These are phyloP conservation scores for Tympanopsis confertula DNA, from an alignment of 2,329 filamentous ascomycete genomes.

Conservation along the genomic window DNA sequence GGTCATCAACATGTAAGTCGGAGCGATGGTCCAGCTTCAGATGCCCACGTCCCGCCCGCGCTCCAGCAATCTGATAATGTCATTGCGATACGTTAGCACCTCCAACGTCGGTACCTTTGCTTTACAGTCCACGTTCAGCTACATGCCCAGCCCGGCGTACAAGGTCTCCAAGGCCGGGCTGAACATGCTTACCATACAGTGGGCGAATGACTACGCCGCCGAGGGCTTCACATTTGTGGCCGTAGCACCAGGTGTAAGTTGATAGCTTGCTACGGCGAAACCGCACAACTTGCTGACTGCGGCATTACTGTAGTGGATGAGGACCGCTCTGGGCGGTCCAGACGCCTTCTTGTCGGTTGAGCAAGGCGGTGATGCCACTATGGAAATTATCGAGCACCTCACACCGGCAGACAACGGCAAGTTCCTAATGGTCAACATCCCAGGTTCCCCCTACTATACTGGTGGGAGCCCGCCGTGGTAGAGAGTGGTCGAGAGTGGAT, in stretches of 20 bases:
- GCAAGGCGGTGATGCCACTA: constrained; percentile 16
- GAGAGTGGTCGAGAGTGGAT: too few relatives aligned
- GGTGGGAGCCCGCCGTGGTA: too few relatives aligned
- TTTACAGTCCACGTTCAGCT: constrained; percentile 8
- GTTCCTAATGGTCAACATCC: constrained; percentile 6
- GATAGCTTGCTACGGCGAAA: background rate
- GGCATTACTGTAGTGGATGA: constrained; percentile 24
- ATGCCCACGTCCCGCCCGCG: background rate
- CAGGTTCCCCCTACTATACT: constrained; percentile 5
- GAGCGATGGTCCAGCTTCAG: background rate
- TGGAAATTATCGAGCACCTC: constrained; percentile 4
- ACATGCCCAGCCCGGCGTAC: constrained; percentile 22
- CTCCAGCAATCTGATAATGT: background rate
- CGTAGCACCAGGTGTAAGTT: constrained; percentile 29
- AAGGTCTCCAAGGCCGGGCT: constrained; percentile 33
- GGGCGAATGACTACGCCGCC: constrained; percentile 17
- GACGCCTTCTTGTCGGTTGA: constrained; percentile 27
- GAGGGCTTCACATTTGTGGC: constrained; percentile 28
- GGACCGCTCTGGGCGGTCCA: constrained; percentile 26
- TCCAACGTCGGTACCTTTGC: constrained; percentile 28
- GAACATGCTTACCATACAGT: constrained; percentile 33
- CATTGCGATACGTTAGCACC: constrained; percentile 13
- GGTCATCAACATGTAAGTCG: constrained; percentile 27
- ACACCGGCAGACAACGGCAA: constrained; percentile 5
- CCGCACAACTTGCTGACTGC: constrained; percentile 2